Base-by-base conservation (phyloP, 1,139 yeast species). In the Taphrina populina region DNA sequence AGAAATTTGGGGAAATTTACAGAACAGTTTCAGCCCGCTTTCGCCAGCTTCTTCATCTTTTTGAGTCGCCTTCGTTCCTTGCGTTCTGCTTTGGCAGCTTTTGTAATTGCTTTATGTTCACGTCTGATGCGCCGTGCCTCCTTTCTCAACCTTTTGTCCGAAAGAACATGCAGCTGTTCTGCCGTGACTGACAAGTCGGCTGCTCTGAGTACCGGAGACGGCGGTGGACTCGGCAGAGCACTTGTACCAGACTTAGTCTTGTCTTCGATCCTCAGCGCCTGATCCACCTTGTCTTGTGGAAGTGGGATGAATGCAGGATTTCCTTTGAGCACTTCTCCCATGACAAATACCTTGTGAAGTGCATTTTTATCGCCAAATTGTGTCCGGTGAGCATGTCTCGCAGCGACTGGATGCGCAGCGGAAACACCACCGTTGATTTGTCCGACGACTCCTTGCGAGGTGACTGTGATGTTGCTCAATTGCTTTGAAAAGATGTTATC, bases 341-440 rank as follows among this genome's bases (percentile, higher is more conserved):
- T 26, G 33, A 33, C 43, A 29, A 49, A 49, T 23, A 49, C 39
- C 40, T 29, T 37, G n/a, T 49, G 46, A 19, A 49, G 46, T 10
- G 54, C 54, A 17, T 46, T 49, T 21, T 39, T 49, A 17, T 26
- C 44, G 19, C 44, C 54, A 21, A 49, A 49, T 27, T 37, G 44
- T 17, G 27, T 32, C 19, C 39, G 23, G n/a, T 49, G 54, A 1
- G 54, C 54, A 26, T 32, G 32, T 15, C 54, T 40, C n/a, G 54
- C 54, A 7, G 54, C 54, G 5, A 49, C 54, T 23, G 54, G 54
- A 30, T 49, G 54, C 17, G 46, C 54, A 11, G 54, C 54, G 10
- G 32, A 26, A 3, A 49, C 26, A 17, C 54, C 54, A 19, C 54
- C 54, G 32, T 49, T 49, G 32, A 49, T 32, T 23, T 41, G 56